phyloP scores from a whole-genome alignment of 257 asterid species.

The Solanum piurae region DNA sequence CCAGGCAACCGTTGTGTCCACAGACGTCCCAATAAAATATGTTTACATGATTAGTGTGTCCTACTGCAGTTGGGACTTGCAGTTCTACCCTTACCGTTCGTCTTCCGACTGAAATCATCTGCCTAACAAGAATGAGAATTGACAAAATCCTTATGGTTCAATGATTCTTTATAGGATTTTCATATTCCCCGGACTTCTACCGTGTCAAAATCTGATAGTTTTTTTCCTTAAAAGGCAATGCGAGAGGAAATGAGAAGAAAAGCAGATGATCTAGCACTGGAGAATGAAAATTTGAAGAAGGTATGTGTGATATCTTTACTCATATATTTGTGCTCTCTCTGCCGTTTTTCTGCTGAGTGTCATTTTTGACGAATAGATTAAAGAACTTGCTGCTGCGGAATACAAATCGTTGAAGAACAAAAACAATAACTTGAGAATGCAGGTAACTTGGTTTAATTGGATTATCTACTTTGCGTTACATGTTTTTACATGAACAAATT shows the following conservation, averaged over 20 bases:
- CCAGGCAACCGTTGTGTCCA: neutral
- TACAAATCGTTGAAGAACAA: constrained; percentile 22
- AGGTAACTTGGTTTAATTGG: constrained; percentile 15
- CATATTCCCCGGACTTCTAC: neutral
- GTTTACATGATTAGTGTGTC: neutral
- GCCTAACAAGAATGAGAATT: neutral
- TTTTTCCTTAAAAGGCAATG: constrained; percentile 34
- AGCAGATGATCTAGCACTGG: constrained; percentile 31
- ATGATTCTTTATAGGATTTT: neutral
- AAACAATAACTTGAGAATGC: constrained; percentile 35
- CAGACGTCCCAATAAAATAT: neutral
- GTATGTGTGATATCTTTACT: constrained; percentile 8
- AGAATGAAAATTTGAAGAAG: constrained; percentile 49
- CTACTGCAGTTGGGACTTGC: neutral
- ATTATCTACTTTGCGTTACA: neutral
- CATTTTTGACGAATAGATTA: constrained; percentile 24
- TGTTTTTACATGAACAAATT: neutral
- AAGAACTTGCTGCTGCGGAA: constrained; percentile 38
- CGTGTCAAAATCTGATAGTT: neutral
- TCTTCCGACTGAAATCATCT: neutral
- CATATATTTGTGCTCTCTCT: neutral
- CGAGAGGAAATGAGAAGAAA: constrained; percentile 31
- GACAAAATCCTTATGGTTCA: neutral
- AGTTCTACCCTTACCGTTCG: neutral
- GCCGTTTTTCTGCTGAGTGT: neutral